Evolutionary conservation across 2,329 filamentous ascomycete species (phyloP).

Genomic region (Cercospora nicotianae): DNA sequence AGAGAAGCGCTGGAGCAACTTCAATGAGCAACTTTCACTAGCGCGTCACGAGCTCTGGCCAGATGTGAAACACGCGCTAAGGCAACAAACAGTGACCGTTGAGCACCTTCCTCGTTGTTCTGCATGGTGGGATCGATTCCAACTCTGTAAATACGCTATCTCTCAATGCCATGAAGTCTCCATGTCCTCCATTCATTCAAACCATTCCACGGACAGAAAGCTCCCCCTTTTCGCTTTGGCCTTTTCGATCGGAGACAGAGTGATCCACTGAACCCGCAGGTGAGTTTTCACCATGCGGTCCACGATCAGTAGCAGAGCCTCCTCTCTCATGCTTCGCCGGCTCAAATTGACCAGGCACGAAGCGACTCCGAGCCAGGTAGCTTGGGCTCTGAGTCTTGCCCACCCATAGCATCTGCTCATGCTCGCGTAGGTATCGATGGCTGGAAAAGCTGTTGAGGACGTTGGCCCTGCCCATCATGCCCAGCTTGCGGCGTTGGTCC

Average conservation of each 20-base stretch:
- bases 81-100: neutral
- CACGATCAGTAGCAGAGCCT: neutral
- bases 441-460: conserved; percentile 62
- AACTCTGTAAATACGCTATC: neutral
- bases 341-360: neutral
- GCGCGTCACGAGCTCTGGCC: neutral
- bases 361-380: conserved; percentile 14
- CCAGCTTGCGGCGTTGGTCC: conserved; percentile 56
- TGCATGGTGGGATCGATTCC: neutral
- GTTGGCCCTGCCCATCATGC: conserved; percentile 59
- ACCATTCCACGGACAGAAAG: conserved; percentile 7
- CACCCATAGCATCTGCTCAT: conserved; percentile 37
- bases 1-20: neutral
- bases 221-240: conserved; percentile 5
- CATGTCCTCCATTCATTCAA: neutral
- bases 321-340: neutral
- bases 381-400: conserved; percentile 25
- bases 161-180: neutral
- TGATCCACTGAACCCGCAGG: neutral
- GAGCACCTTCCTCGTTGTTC: neutral
- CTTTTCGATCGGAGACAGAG: conserved; percentile 1
- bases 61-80: neutral
- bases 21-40: conserved; percentile 1
- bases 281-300: neutral
- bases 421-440: conserved; percentile 56